Conservation (phyloP, 306 rosid species). For the Vigna unguiculata region DNA sequence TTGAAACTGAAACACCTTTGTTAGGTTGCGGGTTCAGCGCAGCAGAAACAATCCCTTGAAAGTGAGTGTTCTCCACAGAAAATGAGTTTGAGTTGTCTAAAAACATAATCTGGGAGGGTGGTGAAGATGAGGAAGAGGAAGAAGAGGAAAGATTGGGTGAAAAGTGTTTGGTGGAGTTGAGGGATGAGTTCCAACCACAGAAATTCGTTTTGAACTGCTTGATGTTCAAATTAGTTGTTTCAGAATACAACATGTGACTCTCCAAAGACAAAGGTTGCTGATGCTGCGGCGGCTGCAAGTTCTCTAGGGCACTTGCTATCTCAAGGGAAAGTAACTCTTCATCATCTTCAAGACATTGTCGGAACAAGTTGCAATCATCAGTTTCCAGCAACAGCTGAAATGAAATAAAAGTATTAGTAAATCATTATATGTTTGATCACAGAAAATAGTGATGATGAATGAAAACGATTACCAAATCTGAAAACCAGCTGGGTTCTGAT, state of each 20-base stretch:
- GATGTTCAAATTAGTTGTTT: constrained; percentile 38
- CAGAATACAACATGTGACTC: constrained; percentile 43
- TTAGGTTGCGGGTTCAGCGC: no score
- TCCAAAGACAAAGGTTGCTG: constrained; percentile 54
- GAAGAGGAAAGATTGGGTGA: constrained; percentile 9
- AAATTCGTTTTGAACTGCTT: constrained; percentile 23
- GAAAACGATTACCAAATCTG: constrained; percentile 57
- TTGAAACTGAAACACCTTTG: neutral
- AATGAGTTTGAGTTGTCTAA: constrained; percentile 44
- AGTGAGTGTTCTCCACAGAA: neutral
- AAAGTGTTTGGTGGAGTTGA: neutral
- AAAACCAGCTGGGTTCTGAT: constrained; percentile 57
- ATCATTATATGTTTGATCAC: no score
- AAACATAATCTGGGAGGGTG: constrained; percentile 51
- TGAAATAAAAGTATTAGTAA: neutral
- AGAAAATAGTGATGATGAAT: no score
- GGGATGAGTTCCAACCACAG: constrained; percentile 31
- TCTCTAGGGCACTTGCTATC: constrained; percentile 44
- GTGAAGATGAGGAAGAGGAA: constrained; percentile 42
- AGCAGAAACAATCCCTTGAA: neutral
- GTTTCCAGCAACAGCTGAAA: constrained; percentile 47
- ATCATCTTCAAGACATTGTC: constrained; percentile 46
- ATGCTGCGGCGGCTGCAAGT: neutral
- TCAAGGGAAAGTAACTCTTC: constrained; percentile 44
- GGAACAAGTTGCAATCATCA: constrained; percentile 51